Conservation (phyloP, 495 filamentous ascomycete species). For the Podospora appendiculata region DNA sequence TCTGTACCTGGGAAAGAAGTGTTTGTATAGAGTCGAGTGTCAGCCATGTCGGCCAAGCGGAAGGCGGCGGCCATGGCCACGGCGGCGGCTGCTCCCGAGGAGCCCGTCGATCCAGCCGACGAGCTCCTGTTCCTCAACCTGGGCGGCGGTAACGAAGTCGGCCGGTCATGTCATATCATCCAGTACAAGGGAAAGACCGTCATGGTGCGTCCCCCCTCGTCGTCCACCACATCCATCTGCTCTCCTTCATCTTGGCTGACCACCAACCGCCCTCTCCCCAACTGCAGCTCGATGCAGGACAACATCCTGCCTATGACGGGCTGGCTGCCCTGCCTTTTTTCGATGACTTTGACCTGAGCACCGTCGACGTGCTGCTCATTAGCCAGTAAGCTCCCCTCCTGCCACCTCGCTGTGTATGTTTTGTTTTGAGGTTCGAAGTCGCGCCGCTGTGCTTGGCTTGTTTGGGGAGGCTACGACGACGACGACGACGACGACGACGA, state of each 20-base stretch:
- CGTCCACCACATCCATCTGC: not conserved
- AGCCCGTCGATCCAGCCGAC: constrained; percentile 70
- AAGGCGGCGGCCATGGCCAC: constrained; percentile 57
- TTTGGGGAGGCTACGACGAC: constrained; percentile 7
- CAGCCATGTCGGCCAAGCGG: constrained; percentile 65
- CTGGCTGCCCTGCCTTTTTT: constrained; percentile 92
- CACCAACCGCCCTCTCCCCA: not conserved
- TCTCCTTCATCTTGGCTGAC: constrained; percentile 7
- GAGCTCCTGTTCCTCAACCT: constrained; percentile 89
- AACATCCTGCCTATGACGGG: constrained; percentile 95
- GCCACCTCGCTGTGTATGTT: not conserved
- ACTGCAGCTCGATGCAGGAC: constrained; percentile 82
- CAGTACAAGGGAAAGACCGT: constrained; percentile 99
- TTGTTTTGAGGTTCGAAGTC: not conserved
- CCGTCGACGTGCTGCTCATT: constrained; percentile 91
- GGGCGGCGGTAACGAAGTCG: constrained; percentile 94
- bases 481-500: too few relatives aligned
- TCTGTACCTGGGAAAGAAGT: too few relatives aligned
- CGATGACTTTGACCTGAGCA: constrained; percentile 96
- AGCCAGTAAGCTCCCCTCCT: constrained; percentile 72
- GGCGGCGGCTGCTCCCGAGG: constrained; percentile 47
- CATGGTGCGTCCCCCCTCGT: constrained; percentile 59
- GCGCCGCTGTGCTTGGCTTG: constrained; percentile 10
- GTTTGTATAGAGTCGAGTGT: not conserved
- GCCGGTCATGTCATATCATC: constrained; percentile 92